Evolutionary conservation across 345 rosid species (phyloP).

Genomic region (Lepidium didymum): DNA sequence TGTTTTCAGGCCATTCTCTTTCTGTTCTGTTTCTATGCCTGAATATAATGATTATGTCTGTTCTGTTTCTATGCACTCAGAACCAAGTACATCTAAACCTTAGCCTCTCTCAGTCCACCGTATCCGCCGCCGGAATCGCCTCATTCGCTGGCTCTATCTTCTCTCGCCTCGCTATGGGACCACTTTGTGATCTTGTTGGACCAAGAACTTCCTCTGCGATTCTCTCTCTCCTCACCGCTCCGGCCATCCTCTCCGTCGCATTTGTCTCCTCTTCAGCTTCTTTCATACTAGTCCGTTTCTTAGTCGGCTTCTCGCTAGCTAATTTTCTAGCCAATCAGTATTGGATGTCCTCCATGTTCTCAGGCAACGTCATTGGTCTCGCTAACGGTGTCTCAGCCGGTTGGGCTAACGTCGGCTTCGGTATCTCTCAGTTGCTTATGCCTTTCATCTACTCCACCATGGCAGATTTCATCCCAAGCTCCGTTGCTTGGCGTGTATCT

Average conservation of each 20-base stretch:
- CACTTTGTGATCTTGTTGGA: slow-evolving; percentile 60
- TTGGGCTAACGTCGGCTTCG: slow-evolving; percentile 74
- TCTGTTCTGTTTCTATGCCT: no score
- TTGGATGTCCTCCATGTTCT: slow-evolving; percentile 92
- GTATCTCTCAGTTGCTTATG: slow-evolving; percentile 70
- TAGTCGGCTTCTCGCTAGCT: slow-evolving; percentile 61
- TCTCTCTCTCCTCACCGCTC: slow-evolving; percentile 66
- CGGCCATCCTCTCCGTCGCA: slow-evolving; percentile 44
- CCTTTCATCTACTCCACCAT: slow-evolving; percentile 45
- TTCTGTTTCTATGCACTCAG: no score
- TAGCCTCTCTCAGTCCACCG: slow-evolving; percentile 40
- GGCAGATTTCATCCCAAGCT: slow-evolving; percentile 8
- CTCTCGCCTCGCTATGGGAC: slow-evolving; percentile 91
- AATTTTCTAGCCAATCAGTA: slow-evolving; percentile 86
- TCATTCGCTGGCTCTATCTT: slow-evolving; percentile 73
- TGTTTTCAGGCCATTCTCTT: slow-evolving; percentile 51
- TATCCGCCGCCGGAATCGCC: slow-evolving; percentile 56
- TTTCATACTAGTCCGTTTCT: slow-evolving; percentile 58
- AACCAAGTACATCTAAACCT: no score
- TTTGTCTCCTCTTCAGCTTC: slow-evolving; percentile 42
- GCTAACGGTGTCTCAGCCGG: slow-evolving; percentile 81
- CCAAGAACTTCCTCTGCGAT: slow-evolving; percentile 61
- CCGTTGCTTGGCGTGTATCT: slow-evolving; percentile 56
- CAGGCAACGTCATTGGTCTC: slow-evolving; percentile 54
- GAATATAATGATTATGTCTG: no score